These are phyloP conservation scores for Plasmodium gonderi DNA, from an alignment of 169 alveolate species.

Conservation along the genomic window DNA sequence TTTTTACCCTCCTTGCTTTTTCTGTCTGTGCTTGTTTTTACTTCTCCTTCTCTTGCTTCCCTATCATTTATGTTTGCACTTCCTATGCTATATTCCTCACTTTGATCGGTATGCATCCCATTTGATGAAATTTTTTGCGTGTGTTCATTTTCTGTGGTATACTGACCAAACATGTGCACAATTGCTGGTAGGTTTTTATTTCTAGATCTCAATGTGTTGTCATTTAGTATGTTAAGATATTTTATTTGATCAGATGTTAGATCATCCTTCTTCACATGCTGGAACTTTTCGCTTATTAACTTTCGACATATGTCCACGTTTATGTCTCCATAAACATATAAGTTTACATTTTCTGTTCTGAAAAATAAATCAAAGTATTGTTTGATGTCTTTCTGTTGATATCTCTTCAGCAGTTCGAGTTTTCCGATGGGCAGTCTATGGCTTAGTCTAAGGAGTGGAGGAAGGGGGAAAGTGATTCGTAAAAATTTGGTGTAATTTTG, in stretches of 20 bases:
- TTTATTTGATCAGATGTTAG: conserved; percentile 27
- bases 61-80: background rate
- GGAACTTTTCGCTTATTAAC: conserved; percentile 19
- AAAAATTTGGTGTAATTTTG: too few species aligned
- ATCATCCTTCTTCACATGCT: conserved; percentile 26
- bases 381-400: conserved; percentile 54
- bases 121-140: background rate
- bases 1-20: background rate
- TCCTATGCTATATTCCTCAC: background rate
- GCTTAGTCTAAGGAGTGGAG: conserved; percentile 15
- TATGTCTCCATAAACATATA: conserved; percentile 81
- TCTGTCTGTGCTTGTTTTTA: background rate
- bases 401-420: conserved; percentile 61
- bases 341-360: conserved; percentile 77
- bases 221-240: conserved; percentile 23
- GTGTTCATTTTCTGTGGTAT: background rate
- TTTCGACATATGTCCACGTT: conserved; percentile 65
- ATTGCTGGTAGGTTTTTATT: conserved; percentile 60
- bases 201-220: conserved; percentile 24
- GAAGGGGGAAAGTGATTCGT: background rate
- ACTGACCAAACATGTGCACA: conserved; percentile 20
- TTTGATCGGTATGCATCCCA: background rate
- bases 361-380: conserved; percentile 51
- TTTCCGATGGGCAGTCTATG: conserved; percentile 64
- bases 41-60: background rate